Evolutionary conservation across 805 yeast species (phyloP).

Genomic region (Lachancea sp.): DNA sequence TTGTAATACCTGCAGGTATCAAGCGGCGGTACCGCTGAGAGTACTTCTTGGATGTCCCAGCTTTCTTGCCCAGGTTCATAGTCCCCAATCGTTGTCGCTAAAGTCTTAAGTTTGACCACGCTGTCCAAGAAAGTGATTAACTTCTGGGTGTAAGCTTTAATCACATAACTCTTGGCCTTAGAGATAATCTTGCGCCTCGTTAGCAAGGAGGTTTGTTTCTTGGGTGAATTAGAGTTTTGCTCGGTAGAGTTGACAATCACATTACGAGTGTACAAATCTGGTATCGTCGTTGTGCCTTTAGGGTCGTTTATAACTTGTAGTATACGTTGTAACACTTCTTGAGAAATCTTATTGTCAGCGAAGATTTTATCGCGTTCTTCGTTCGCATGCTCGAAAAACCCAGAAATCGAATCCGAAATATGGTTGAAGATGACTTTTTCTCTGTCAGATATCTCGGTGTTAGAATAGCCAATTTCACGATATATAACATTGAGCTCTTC

Average conservation of each 20-base stretch:
- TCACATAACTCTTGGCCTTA: conserved; percentile 30
- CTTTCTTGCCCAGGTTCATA: conserved; percentile 3
- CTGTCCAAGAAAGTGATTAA: conserved; percentile 23
- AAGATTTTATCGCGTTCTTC: conserved; percentile 32
- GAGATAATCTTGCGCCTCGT: conserved; percentile 31
- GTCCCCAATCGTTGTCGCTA: conserved; percentile 14
- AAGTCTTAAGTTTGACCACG: conserved; percentile 16
- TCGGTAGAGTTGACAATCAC: conserved; percentile 19
- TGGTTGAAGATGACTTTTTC: conserved; percentile 45
- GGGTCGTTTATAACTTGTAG: conserved; percentile 33
- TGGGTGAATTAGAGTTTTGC: conserved; percentile 26
- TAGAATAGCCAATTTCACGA: conserved; percentile 49
- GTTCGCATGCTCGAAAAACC: conserved; percentile 36
- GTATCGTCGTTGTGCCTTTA: conserved; percentile 36
- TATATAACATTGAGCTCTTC: conserved; percentile 42
- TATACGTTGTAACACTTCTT: conserved; percentile 28
- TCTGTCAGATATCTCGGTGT: conserved; percentile 42
- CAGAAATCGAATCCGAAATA: conserved; percentile 43
- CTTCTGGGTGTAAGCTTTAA: conserved; percentile 30
- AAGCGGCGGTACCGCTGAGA: conserved; percentile 8
- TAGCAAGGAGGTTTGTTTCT: conserved; percentile 32
- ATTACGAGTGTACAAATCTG: conserved; percentile 38
- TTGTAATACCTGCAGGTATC: conserved; percentile 7
- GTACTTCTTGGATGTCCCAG: conserved; percentile 1
- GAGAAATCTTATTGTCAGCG: conserved; percentile 25